phyloP scores from a whole-genome alignment of 2,329 filamentous ascomycete genomes.

The Sporothrix variecibatus region DNA sequence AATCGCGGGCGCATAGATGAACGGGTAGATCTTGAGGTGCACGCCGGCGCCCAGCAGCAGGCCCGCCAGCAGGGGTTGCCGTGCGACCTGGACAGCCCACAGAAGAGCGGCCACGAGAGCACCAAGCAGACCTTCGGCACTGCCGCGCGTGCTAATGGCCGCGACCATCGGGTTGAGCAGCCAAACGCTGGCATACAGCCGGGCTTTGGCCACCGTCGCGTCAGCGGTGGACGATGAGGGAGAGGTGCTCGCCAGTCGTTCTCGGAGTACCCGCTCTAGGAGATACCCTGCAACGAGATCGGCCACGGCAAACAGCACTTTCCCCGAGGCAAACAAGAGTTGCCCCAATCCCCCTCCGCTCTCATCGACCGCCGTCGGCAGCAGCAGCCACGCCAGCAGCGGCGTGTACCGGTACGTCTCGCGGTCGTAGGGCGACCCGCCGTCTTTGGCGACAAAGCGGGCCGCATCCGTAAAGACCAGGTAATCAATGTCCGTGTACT shows the following conservation, averaged over 20 bases:
- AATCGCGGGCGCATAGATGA: slow-evolving; percentile 85
- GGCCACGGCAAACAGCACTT: slow-evolving; percentile 78
- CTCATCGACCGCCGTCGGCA: slow-evolving; percentile 68
- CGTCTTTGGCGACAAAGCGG: slow-evolving; percentile 63
- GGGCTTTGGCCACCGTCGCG: slow-evolving; percentile 45
- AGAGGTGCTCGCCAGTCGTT: not conserved
- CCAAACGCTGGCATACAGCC: slow-evolving; percentile 85
- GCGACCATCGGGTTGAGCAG: slow-evolving; percentile 97
- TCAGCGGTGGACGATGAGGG: not conserved
- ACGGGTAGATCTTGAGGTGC: slow-evolving; percentile 98
- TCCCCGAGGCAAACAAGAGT: slow-evolving; percentile 78
- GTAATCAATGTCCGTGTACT: slow-evolving; percentile 99
- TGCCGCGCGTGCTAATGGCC: slow-evolving; percentile 91
- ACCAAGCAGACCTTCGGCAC: slow-evolving; percentile 86
- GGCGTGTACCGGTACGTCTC: slow-evolving; percentile 98
- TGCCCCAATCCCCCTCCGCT: slow-evolving; percentile 38
- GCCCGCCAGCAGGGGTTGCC: slow-evolving; percentile 66
- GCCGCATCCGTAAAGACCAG: slow-evolving; percentile 96
- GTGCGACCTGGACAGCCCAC: slow-evolving; percentile 70
- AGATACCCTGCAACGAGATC: slow-evolving; percentile 86
- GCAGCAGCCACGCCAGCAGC: slow-evolving; percentile 84
- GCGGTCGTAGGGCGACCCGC: slow-evolving; percentile 71
- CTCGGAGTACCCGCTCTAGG: slow-evolving; percentile 51
- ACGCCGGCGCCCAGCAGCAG: slow-evolving; percentile 78
- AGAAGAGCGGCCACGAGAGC: slow-evolving; percentile 80